Evolutionary conservation across 345 rosid genomes (phyloP).

Genomic region (Barbarea vulgaris): DNA sequence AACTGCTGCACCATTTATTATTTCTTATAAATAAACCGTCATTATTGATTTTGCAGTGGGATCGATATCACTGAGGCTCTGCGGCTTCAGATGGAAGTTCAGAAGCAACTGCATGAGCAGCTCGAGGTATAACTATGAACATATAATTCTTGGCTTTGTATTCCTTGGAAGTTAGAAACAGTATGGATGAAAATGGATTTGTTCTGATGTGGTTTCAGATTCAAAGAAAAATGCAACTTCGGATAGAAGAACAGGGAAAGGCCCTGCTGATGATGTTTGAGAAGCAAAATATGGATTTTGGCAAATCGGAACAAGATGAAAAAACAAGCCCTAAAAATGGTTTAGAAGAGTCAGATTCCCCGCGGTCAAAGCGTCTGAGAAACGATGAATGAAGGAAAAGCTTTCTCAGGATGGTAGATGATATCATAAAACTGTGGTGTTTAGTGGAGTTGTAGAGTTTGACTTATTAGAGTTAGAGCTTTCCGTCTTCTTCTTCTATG

Average conservation of each 20-base stretch:
- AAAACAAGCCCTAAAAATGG: constrained; percentile 32
- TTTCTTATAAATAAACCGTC: not conserved
- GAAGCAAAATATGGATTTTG: constrained; percentile 60
- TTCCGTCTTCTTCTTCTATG: constrained; percentile 14
- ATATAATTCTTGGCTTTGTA: constrained; percentile 13
- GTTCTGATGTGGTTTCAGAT: constrained; percentile 50
- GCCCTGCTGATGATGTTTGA: constrained; percentile 65
- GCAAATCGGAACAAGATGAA: constrained; percentile 42
- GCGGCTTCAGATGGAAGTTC: constrained; percentile 89
- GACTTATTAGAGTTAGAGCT: constrained; percentile 14
- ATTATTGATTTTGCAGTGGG: constrained; percentile 54
- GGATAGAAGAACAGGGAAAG: constrained; percentile 83
- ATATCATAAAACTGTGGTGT: not conserved
- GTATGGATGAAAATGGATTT: not conserved
- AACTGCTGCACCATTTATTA: not conserved
- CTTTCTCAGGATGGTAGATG: constrained; percentile 12
- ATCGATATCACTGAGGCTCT: constrained; percentile 80
- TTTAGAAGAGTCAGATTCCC: constrained; percentile 39
- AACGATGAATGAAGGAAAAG: constrained; percentile 40
- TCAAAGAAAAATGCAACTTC: constrained; percentile 78
- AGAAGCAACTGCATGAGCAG: constrained; percentile 84
- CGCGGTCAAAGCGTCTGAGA: constrained; percentile 60
- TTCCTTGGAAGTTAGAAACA: not conserved
- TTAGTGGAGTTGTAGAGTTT: constrained; percentile 23
- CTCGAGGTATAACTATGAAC: constrained; percentile 41